Percentiles rank a stretch among this genome's conserved stretches.
These are phyloP conservation scores for Pichia occidentalis DNA, from an alignment of 805 yeast species.

Conservation along the genomic window DNA sequence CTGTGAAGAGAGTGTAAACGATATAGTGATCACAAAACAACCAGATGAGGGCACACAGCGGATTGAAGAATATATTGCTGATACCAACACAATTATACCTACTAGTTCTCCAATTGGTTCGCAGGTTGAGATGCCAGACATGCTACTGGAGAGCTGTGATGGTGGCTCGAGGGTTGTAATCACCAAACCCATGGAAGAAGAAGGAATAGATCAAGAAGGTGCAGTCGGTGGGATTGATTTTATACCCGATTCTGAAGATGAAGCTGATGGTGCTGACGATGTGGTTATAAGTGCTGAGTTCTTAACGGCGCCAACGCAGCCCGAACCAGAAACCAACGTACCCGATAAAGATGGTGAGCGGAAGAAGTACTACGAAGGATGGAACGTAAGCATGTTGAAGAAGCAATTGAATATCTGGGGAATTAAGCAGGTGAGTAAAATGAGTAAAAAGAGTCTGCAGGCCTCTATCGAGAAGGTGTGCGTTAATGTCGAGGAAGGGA, in stretches of 20 bases:
- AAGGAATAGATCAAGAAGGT: background rate
- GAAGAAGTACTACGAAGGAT: slow-evolving; percentile 6
- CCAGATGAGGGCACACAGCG: background rate
- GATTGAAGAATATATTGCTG: too few relatives aligned
- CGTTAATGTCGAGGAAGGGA: slow-evolving; percentile 2
- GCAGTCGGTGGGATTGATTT: background rate
- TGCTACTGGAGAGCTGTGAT: too few relatives aligned
- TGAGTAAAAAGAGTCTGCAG: slow-evolving; percentile 5
- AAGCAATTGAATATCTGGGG: slow-evolving; percentile 32
- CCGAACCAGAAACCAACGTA: background rate
- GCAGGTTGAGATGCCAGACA: background rate
- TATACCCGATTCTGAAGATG: background rate
- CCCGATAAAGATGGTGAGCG: slow-evolving; percentile 10
- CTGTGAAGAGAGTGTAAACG: background rate
- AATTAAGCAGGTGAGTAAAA: slow-evolving; percentile 29
- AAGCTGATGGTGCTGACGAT: background rate
- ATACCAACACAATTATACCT: too few relatives aligned
- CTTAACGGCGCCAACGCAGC: background rate
- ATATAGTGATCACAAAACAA: too few relatives aligned
- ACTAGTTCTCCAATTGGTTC: slow-evolving; percentile 13
- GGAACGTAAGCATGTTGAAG: slow-evolving; percentile 12
- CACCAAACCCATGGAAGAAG: slow-evolving; percentile 20
- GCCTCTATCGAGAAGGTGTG: slow-evolving; percentile 19
- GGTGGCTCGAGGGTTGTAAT: too few relatives aligned
- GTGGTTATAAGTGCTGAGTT: background rate